phyloP scores from a whole-genome alignment of 2,329 filamentous ascomycete species.

The Cytospora leucostoma region DNA sequence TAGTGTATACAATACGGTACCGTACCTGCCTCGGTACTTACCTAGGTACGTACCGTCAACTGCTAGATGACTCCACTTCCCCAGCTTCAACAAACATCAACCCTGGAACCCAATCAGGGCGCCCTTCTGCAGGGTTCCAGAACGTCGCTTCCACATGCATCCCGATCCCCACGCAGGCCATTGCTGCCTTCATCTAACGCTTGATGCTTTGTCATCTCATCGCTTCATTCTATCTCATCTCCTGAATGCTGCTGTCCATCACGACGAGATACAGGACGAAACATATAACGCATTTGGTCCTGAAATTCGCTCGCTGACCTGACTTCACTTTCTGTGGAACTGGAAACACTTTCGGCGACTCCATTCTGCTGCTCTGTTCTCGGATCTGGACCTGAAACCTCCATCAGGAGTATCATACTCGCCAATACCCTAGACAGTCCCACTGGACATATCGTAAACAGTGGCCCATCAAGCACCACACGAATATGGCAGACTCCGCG shows the following conservation, averaged over 20 bases:
- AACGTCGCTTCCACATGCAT: background rate
- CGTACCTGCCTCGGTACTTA: background rate
- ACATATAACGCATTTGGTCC: background rate
- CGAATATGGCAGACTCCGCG: conserved; percentile 18
- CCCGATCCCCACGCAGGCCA: background rate
- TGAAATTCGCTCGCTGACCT: too few relatives aligned
- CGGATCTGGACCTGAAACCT: too few relatives aligned
- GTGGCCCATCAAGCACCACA: background rate
- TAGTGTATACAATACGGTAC: background rate
- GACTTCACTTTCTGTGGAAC: too few relatives aligned
- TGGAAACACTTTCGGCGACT: too few relatives aligned
- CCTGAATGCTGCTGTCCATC: background rate
- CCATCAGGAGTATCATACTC: background rate
- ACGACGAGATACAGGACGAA: background rate
- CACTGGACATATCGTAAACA: too few relatives aligned
- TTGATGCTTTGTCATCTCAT: background rate
- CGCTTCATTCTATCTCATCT: background rate
- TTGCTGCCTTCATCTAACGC: background rate
- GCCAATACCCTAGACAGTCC: background rate
- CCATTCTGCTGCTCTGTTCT: too few relatives aligned
- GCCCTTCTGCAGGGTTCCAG: background rate
- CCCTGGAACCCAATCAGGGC: background rate
- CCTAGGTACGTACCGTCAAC: too few relatives aligned
- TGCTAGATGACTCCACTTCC: background rate
- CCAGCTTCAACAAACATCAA: background rate